Base-by-base conservation (phyloP, 2,329 filamentous ascomycete genomes). In the Arthrobotrys pseudoclavata region DNA sequence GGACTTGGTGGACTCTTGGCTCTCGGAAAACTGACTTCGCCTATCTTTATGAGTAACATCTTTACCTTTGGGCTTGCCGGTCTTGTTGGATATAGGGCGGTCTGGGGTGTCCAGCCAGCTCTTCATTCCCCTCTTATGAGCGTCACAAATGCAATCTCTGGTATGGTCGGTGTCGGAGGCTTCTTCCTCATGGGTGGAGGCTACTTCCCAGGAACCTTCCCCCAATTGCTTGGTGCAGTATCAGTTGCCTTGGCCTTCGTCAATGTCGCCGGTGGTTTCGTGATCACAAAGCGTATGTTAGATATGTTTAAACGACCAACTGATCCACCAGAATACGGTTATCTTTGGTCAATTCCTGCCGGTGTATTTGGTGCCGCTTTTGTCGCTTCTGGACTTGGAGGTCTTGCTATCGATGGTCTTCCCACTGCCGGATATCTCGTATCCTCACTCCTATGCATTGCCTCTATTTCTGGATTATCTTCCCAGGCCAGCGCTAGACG, bases 261-360 rank as follows among this genome's bases (percentile, higher is more conserved):
- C 79, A 97, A 97, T 80, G 90, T 97, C 1, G 91, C 92, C 0
- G 94, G 94, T 72, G 94, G 94, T 0, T 97, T 97, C 78, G 91
- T 96, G 50, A 93, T 97, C 76, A 96, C 93, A 2, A 96, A 96
- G 85, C 88, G 94, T 79, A 97, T 97, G 94, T 86, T 97, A 50
- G 93, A 97, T 83, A 95, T 95, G 92, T 95, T 95, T 83, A 92
- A 91, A 82, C 88, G 90, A 12, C 91, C 92, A 26, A 96, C 92
- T 3, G 94, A 97, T 80, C 94, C 93, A 34, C 90, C 91, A 0
- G 94, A 97, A 83, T 97, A 95, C 80, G 92, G 92, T 0, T 97
- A 92, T 92, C 85, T 97, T 0, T 97, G 96, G 82, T 91, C 90
- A 0, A 85, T 96, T 69, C 93, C 93, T 0, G 93, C 89, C 15